Conservation (phyloP, 2,329 filamentous ascomycete genomes). For the Calonectria honghensis region DNA sequence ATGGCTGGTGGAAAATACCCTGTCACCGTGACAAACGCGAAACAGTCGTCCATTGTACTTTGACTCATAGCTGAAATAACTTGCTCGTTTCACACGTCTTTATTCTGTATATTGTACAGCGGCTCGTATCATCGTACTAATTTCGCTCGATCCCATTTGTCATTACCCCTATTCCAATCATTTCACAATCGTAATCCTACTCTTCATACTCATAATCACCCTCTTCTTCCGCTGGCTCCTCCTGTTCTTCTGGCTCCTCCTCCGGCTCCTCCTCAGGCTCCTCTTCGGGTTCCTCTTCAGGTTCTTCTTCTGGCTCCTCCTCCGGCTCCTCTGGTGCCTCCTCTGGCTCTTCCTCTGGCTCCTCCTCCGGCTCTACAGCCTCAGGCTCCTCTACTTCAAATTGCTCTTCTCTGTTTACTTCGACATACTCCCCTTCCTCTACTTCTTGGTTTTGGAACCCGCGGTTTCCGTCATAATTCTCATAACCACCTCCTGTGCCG, state of each 20-base stretch:
- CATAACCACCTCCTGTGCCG: not conserved
- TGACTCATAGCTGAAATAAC: not conserved
- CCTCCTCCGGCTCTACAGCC: constrained; percentile 17
- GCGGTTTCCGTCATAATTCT: not conserved
- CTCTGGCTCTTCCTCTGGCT: constrained; percentile 20
- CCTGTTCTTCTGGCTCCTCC: not conserved
- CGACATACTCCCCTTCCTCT: not conserved
- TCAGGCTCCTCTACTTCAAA: not conserved
- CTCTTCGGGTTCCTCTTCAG: constrained; percentile 56
- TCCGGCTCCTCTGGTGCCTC: constrained; percentile 10
- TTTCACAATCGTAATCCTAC: not conserved
- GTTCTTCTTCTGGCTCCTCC: not conserved
- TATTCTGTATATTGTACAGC: not conserved
- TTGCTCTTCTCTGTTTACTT: not conserved
- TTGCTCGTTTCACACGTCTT: not conserved
- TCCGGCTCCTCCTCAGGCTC: constrained; percentile 1
- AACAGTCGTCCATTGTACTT: not conserved
- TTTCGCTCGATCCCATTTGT: not conserved
- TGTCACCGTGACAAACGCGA: not conserved
- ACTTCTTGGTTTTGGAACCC: not conserved
- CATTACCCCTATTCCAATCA: not conserved
- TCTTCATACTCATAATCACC: constrained; percentile 4
- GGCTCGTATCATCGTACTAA: not conserved
- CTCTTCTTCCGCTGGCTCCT: not conserved
- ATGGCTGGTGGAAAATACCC: not conserved